phyloP scores from a whole-genome alignment of 192 early-diverging fungal species.

The Linnemannia exigua region DNA sequence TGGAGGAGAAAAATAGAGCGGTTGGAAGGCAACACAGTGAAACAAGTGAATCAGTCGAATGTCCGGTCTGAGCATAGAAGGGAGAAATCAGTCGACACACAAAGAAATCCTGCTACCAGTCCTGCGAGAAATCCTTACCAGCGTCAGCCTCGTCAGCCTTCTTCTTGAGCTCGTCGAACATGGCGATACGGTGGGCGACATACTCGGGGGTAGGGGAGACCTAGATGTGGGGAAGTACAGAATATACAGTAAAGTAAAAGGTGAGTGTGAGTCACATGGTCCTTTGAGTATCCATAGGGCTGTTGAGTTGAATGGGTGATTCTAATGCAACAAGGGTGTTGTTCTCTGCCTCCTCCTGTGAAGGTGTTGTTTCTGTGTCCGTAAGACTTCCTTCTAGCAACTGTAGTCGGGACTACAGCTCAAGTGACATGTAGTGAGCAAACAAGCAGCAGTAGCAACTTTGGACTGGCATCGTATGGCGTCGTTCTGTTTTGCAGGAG shows the following conservation, averaged over 20 bases:
- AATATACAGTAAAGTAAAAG: not conserved
- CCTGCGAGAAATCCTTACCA: conserved; percentile 49
- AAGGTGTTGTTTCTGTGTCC: not conserved
- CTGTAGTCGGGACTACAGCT: not conserved
- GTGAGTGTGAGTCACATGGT: not conserved
- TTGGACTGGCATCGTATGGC: not conserved
- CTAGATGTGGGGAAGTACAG: conserved; percentile 40
- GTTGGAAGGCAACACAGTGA: not conserved
- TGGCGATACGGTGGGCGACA: conserved; percentile 81
- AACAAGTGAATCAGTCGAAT: not conserved
- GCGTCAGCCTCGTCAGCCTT: conserved; percentile 74
- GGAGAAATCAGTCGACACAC: not conserved
- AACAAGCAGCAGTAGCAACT: no score
- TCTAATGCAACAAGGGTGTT: not conserved
- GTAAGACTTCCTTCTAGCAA: not conserved
- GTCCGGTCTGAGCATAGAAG: not conserved
- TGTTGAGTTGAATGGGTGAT: not conserved
- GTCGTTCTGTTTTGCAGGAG: not conserved
- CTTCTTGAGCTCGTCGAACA: conserved; percentile 83
- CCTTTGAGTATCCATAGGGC: not conserved
- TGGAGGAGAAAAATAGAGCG: not conserved
- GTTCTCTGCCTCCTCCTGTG: not conserved
- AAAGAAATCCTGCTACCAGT: not conserved
- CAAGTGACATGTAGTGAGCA: conserved; percentile 8
- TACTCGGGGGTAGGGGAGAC: conserved; percentile 80